Conservation (phyloP, 129 eudicot genomes). For the Oenanthe sinensis region DNA sequence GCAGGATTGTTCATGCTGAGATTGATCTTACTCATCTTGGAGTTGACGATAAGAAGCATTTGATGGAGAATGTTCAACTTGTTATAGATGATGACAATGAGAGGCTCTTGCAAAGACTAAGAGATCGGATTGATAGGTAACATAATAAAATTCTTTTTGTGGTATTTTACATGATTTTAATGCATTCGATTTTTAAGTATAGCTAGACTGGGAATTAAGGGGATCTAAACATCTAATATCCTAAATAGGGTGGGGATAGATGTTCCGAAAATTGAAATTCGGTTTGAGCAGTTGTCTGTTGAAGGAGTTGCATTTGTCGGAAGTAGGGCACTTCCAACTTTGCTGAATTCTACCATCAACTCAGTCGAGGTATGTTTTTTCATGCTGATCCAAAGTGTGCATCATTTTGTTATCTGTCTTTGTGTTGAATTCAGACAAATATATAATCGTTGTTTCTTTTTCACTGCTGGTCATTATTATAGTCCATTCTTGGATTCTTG, state of each 20-base stretch:
- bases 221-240: not conserved
- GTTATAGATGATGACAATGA: slow-evolving; percentile 62
- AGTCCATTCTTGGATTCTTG: slow-evolving; percentile 53
- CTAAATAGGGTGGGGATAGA: slow-evolving; percentile 57
- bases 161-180: not conserved
- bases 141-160: not conserved
- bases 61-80: slow-evolving; percentile 46
- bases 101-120: slow-evolving; percentile 45
- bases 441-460: not conserved
- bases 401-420: not conserved
- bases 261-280: slow-evolving; percentile 59
- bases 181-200: not conserved
- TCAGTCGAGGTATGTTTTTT: slow-evolving; percentile 38
- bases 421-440: not conserved
- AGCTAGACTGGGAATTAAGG: not conserved
- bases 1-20: slow-evolving; percentile 42
- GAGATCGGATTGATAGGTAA: slow-evolving; percentile 58
- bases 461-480: not conserved
- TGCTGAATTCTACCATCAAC: slow-evolving; percentile 55
- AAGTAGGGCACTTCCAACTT: slow-evolving; percentile 76
- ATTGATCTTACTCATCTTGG: slow-evolving; percentile 55
- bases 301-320: slow-evolving; percentile 72
- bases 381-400: not conserved
- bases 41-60: slow-evolving; percentile 34
- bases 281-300: slow-evolving; percentile 53